phyloP scores from a whole-genome alignment of 2,329 filamentous ascomycete species.

The Neurospora crassa region DNA sequence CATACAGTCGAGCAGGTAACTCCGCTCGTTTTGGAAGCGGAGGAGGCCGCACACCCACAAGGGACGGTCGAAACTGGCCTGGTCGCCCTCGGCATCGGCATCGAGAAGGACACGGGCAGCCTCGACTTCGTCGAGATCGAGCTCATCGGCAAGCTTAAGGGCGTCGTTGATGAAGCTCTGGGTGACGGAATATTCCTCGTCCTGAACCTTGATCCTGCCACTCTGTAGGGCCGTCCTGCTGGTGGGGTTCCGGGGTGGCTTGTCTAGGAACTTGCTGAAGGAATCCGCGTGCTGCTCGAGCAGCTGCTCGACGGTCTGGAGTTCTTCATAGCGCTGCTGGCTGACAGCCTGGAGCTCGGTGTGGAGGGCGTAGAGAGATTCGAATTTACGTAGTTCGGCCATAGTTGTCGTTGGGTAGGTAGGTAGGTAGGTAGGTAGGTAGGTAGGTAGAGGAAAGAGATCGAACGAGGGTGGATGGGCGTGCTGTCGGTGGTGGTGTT shows the following conservation, averaged over 20 bases:
- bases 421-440: too few relatives aligned
- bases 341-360: conserved; percentile 71
- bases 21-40: conserved; percentile 77
- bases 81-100: conserved; percentile 61
- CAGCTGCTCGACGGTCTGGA: conserved; percentile 60
- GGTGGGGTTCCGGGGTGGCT: conserved; percentile 61
- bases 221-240: conserved; percentile 64
- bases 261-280: conserved; percentile 65
- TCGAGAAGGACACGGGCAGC: conserved; percentile 69
- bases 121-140: conserved; percentile 83
- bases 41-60: conserved; percentile 73
- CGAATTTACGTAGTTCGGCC: conserved; percentile 64
- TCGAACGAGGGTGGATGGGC: background rate
- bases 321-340: conserved; percentile 51
- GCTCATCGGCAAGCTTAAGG: conserved; percentile 73
- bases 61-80: conserved; percentile 58
- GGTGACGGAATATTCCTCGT: conserved; percentile 71
- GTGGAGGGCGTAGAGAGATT: conserved; percentile 74
- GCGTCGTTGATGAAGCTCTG: conserved; percentile 77
- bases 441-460: background rate
- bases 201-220: conserved; percentile 65
- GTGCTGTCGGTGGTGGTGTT: background rate
- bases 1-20: conserved; percentile 73
- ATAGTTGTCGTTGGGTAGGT: conserved; percentile 38
- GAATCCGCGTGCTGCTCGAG: conserved; percentile 58